These are phyloP conservation scores for Volvox africanus DNA, from an alignment of 139 green algal genomes.

Conservation along the genomic window DNA sequence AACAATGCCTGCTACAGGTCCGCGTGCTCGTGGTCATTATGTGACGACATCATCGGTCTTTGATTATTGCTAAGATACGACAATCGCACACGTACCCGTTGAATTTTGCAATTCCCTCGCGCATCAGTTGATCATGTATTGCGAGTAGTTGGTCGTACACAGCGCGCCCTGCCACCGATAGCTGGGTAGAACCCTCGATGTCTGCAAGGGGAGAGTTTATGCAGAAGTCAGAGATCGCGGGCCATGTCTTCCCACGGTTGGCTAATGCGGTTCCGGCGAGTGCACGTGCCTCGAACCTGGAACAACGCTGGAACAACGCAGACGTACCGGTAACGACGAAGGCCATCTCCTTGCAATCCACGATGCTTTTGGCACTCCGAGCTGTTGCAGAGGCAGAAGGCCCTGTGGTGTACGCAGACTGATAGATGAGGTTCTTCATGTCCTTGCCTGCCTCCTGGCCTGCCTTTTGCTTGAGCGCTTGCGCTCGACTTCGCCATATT, in stretches of 20 bases:
- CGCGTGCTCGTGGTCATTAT: too few relatives aligned
- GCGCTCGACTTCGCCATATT: background rate
- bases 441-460: constrained; percentile 34
- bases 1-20: too few relatives aligned
- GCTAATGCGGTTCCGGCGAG: too few relatives aligned
- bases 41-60: too few relatives aligned
- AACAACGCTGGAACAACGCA: background rate
- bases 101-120: constrained; percentile 74
- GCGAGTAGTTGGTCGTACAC: constrained; percentile 79
- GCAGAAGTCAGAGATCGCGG: too few relatives aligned
- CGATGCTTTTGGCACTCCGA: background rate
- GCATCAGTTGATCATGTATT: constrained; percentile 84
- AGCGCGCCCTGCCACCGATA: constrained; percentile 59
- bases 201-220: background rate
- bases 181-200: constrained; percentile 70
- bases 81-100: constrained; percentile 54
- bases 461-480: background rate
- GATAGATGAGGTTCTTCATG: constrained; percentile 17
- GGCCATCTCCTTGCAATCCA: constrained; percentile 52
- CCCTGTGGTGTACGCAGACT: background rate
- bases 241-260: too few relatives aligned
- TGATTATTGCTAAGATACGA: too few relatives aligned
- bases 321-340: constrained; percentile 81
- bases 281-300: too few relatives aligned
- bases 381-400: background rate